These are phyloP conservation scores for Ogataea philodendri DNA, from an alignment of 805 yeast species.

Conservation along the genomic window DNA sequence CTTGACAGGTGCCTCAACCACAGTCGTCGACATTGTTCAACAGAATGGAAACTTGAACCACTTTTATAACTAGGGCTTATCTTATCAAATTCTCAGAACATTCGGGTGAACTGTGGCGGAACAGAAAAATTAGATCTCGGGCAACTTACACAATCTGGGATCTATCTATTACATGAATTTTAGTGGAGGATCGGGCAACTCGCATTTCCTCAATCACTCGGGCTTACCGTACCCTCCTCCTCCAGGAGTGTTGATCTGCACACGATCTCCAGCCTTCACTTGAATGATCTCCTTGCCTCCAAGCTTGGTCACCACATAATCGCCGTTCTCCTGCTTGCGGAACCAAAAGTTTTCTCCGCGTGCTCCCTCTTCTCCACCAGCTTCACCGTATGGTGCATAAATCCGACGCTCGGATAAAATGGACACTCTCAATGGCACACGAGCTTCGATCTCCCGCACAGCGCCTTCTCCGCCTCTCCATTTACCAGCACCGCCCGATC, in stretches of 20 bases:
- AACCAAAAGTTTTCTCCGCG: slow-evolving; percentile 37
- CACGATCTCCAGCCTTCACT: slow-evolving; percentile 31
- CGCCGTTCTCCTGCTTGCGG: slow-evolving; percentile 19
- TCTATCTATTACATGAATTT: too few relatives aligned
- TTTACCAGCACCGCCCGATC: slow-evolving; percentile 49
- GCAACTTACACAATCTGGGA: too few relatives aligned
- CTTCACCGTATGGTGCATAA: slow-evolving; percentile 44
- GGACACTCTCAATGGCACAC: slow-evolving; percentile 34
- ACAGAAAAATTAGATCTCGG: too few relatives aligned
- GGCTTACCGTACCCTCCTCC: slow-evolving; percentile 37
- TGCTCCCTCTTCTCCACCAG: slow-evolving; percentile 43
- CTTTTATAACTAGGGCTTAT: too few relatives aligned
- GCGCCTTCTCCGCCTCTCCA: slow-evolving; percentile 51
- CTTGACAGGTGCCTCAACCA: too few relatives aligned
- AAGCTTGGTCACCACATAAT: slow-evolving; percentile 27
- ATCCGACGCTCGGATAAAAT: slow-evolving; percentile 46
- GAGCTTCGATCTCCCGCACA: slow-evolving; percentile 43
- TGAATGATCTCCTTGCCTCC: slow-evolving; percentile 31
- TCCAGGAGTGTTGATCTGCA: slow-evolving; percentile 35
- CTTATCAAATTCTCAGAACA: too few relatives aligned
- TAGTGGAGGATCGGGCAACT: too few relatives aligned
- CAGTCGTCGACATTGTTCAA: too few relatives aligned
- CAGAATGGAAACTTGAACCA: too few relatives aligned
- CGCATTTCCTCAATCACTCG: background rate
- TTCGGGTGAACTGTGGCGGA: too few relatives aligned